Evolutionary conservation across 306 rosid species (phyloP).

Genomic region (Cucurbita ficifolia): DNA sequence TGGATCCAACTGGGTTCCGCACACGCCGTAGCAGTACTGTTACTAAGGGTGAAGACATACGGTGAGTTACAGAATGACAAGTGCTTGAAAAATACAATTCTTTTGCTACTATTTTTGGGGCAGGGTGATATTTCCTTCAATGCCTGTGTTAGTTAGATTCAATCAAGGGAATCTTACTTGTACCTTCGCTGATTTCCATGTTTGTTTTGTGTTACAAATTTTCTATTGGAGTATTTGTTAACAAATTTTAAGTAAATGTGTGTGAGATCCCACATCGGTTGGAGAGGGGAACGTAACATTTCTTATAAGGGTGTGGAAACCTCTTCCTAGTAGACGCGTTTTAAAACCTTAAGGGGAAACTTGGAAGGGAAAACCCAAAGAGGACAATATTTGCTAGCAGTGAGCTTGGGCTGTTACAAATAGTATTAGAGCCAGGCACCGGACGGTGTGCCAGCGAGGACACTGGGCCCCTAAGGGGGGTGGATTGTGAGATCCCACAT

Average conservation of each 20-base stretch:
- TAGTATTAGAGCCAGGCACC: no score
- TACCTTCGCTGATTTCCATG: not conserved
- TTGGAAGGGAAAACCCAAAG: no score
- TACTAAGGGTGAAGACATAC: conserved; percentile 88
- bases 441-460: no score
- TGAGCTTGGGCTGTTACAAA: no score
- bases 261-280: not conserved
- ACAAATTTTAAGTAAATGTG: not conserved
- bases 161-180: not conserved
- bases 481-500: no score
- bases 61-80: conserved; percentile 39
- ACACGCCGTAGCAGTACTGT: conserved; percentile 77
- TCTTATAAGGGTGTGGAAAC: no score
- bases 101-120: not conserved
- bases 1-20: conserved; percentile 71
- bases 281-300: no score
- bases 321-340: no score
- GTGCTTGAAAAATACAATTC: not conserved
- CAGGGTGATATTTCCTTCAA: not conserved
- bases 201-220: not conserved
- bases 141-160: not conserved
- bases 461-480: no score
- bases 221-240: not conserved
- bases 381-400: no score
- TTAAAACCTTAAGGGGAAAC: no score